Evolutionary conservation across 192 early-diverging fungal genomes (phyloP), one percentile per base, ranked within the genome.

Genomic region (Linnemannia hyalina): DNA sequence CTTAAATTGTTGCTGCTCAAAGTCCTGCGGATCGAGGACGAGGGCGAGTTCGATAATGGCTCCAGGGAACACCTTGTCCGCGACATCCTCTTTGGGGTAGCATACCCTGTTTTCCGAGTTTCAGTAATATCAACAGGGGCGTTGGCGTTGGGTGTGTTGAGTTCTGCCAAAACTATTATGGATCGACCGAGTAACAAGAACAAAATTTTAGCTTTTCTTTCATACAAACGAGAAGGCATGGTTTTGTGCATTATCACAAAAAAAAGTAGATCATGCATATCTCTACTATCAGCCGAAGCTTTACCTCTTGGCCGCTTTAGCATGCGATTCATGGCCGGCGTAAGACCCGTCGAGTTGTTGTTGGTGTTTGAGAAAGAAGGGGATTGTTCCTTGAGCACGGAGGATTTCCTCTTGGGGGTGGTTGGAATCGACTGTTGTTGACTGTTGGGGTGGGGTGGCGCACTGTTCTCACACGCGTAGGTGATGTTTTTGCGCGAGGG

Each of bases 331-430:
- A 83, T 35, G 13, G 57, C 55, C 26, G 82, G 82, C 4, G 82
- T 83, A 63, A 83, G 57, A 55, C 82, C 82, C 11, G 81, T 82
- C 3, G 70, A 68, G 47, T 78, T 77, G 47, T 74, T 47, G 70
- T 6, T 40, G 49, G 26, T 77, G 8, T 49, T 70, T 42, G 29
- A 70, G 7, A 15, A 29, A 4, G 44, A 23, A 16, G 60, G 9
- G 16, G 68, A 49, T 54, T 44, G 73, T 9, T 38, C 26, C 18
- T 22, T 74, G 29, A 74, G 73, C 22, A 54, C 46, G 3, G 23
- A 15, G 3, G 41, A 49, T 49, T 32, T 44, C 16, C 47, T 44
- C 44, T 52, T 74, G 8, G 73, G 73, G 3, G 73, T 74, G 47
- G 40, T 54, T 42, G 70, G 70, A 35, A 65, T 65, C 42, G 23